phyloP scores from a whole-genome alignment of 768 basidiomycete species.

The Rhizopogon salebrosus region DNA sequence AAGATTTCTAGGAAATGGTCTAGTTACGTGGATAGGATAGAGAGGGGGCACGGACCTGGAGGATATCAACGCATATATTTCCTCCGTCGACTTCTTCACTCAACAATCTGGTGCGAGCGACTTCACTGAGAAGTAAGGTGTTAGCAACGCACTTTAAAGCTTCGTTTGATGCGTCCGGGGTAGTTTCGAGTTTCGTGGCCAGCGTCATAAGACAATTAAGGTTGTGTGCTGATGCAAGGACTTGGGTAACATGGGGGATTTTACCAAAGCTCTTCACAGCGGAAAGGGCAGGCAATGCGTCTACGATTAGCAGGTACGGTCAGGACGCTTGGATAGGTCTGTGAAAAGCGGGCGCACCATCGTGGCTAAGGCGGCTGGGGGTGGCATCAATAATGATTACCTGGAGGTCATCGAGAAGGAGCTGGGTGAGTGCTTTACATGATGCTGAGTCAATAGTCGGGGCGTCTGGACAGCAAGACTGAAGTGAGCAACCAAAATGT shows the following conservation, averaged over 20 bases:
- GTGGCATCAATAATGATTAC: conserved; percentile 28
- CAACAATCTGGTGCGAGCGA: conserved; percentile 53
- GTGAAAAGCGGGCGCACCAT: conserved; percentile 38
- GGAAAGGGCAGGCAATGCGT: conserved; percentile 60
- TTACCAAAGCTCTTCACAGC: conserved; percentile 75
- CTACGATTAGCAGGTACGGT: conserved; percentile 30
- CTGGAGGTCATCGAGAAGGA: conserved; percentile 57
- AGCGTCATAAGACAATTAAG: conserved; percentile 51
- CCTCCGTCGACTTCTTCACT: conserved; percentile 60
- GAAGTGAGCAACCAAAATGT: background rate
- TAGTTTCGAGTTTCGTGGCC: conserved; percentile 49
- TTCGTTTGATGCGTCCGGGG: conserved; percentile 57
- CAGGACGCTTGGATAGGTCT: background rate
- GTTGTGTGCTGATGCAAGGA: conserved; percentile 51
- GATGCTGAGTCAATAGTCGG: conserved; percentile 40
- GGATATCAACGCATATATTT: conserved; percentile 44
- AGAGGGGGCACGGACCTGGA: conserved; percentile 41
- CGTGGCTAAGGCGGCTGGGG: conserved; percentile 44
- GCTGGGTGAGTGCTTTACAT: conserved; percentile 51
- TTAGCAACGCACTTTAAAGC: conserved; percentile 78
- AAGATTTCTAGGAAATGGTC: conserved; percentile 46
- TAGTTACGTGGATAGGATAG: conserved; percentile 12
- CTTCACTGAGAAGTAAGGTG: conserved; percentile 64
- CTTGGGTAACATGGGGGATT: conserved; percentile 59
- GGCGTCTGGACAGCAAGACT: background rate